Conservation (phyloP, 768 basidiomycete species). For the Clavulina sp. region DNA sequence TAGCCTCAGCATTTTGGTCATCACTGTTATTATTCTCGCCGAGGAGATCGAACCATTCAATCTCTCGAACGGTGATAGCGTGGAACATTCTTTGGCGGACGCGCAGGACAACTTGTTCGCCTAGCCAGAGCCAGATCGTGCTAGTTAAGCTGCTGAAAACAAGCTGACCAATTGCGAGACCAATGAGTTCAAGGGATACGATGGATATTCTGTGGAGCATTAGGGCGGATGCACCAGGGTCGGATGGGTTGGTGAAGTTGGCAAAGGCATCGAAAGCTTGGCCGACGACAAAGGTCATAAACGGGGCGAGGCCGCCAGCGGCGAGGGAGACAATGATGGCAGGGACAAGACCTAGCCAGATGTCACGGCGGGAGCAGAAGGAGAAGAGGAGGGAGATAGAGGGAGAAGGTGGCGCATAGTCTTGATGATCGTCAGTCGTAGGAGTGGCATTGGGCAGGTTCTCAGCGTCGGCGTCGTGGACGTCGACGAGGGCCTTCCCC, state of each 20-base stretch:
- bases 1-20: conserved; percentile 25
- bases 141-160: conserved; percentile 57
- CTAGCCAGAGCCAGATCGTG: conserved; percentile 72
- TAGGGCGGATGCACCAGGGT: conserved; percentile 29
- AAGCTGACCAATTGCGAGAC: conserved; percentile 46
- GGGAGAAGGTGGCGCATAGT: conserved; percentile 25
- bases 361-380: conserved; percentile 38
- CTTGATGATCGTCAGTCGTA: too few relatives aligned
- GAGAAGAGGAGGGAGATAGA: conserved; percentile 51
- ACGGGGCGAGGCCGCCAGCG: conserved; percentile 58
- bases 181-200: conserved; percentile 48
- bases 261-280: conserved; percentile 60
- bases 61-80: conserved; percentile 47
- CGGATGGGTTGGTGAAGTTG: conserved; percentile 28
- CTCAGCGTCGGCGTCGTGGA: too few relatives aligned
- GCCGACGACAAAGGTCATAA: conserved; percentile 73
- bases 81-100: conserved; percentile 52
- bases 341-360: conserved; percentile 41
- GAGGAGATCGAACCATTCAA: conserved; percentile 84
- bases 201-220: conserved; percentile 41
- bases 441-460: too few relatives aligned
- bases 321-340: conserved; percentile 42
- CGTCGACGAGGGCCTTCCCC: too few relatives aligned
- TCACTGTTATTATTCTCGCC: conserved; percentile 27
- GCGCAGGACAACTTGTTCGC: conserved; percentile 57